phyloP scores from a whole-genome alignment of 768 basidiomycete species.

The button mushroom (Agaricus bisporus) region DNA sequence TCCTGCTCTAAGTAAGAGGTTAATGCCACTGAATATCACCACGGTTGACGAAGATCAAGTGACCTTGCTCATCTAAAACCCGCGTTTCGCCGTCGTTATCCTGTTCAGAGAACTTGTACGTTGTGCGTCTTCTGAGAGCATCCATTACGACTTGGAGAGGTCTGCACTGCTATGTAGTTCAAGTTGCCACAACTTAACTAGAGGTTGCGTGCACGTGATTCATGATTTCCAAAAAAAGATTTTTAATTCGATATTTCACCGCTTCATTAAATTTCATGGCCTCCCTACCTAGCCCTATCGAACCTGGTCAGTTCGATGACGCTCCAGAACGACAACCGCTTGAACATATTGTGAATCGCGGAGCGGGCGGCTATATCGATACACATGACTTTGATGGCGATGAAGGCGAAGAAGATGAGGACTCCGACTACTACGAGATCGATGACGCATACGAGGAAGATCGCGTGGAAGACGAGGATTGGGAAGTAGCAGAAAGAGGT shows the following conservation, averaged over 20 bases:
- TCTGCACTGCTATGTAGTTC: too few relatives aligned
- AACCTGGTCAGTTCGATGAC: slow-evolving; percentile 59
- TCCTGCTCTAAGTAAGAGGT: slow-evolving; percentile 48
- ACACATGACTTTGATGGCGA: slow-evolving; percentile 31
- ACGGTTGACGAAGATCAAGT: background rate
- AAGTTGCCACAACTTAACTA: background rate
- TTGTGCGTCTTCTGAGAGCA: slow-evolving; percentile 36
- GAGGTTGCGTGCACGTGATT: slow-evolving; percentile 12
- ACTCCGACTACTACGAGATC: slow-evolving; percentile 20
- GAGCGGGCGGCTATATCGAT: slow-evolving; percentile 39
- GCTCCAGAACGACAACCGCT: slow-evolving; percentile 29
- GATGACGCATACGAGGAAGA: slow-evolving; percentile 49
- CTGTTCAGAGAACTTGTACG: slow-evolving; percentile 33
- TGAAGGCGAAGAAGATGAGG: slow-evolving; percentile 31
- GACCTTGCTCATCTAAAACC: slow-evolving; percentile 53
- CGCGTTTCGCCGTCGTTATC: slow-evolving; percentile 22
- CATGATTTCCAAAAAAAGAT: background rate
- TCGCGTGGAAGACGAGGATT: slow-evolving; percentile 81
- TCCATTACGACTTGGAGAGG: slow-evolving; percentile 20
- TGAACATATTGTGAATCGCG: slow-evolving; percentile 14
- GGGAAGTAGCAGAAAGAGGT: slow-evolving; percentile 85
- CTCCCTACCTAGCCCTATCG: slow-evolving; percentile 24
- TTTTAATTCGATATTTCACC: background rate
- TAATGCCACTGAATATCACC: background rate
- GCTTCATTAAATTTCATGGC: slow-evolving; percentile 18